Evolutionary conservation across 2,329 filamentous ascomycete species (phyloP), one percentile per base, ranked within the genome.

Genomic region (Purpureocillium takamizusanense): DNA sequence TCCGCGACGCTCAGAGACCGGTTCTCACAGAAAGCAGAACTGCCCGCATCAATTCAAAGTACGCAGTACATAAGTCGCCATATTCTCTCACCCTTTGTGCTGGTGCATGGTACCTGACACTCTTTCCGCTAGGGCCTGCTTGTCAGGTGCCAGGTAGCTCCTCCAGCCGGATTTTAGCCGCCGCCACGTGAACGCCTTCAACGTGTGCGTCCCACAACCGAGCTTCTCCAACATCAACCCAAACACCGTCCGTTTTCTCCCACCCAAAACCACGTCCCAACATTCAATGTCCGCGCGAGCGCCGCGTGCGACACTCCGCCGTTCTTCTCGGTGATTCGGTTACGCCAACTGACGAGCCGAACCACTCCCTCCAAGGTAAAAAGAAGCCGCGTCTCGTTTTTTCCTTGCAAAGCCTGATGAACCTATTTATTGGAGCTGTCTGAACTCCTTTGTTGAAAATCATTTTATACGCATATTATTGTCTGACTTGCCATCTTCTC

Each of bases 361-460:
- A 10, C 21, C 6, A 25, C 10, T 6, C 6, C 10, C 21, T 25
- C 21, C 5, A 6, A 25, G 21, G 21, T 25, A 25, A 25, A 25
- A 5, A 25, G 6, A 6, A 5, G 5, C 5, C 21, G 21, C 21
- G 21, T 10, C 21, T 25, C 21, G 21, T 25, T 25, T 25, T 5
- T 25, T 5, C 21, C 21, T 10, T 25, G 6, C 21, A 25, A n/a
- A n/a, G n/a, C 39, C 46, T 72, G 69, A 72, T 71, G 67, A 65
- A 51, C 49, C 53, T 47, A 54, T 56, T 67, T 83, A 85, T 85
- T 86, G 81, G 81, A 86, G 81, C 81, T 85, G 80, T 86, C 81
- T 78, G 65, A 73, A 63, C 74, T 67, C 59, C 59, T 56, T 63
- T 81, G 78, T 69, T 73, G 80, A 84, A 67, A 70, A 66, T 56